A percentile compares a stretch with the other conserved stretches of the same genome.
These are phyloP conservation scores for Isatis lusitanica DNA, from an alignment of 441 rosid species.

Conservation along the genomic window DNA sequence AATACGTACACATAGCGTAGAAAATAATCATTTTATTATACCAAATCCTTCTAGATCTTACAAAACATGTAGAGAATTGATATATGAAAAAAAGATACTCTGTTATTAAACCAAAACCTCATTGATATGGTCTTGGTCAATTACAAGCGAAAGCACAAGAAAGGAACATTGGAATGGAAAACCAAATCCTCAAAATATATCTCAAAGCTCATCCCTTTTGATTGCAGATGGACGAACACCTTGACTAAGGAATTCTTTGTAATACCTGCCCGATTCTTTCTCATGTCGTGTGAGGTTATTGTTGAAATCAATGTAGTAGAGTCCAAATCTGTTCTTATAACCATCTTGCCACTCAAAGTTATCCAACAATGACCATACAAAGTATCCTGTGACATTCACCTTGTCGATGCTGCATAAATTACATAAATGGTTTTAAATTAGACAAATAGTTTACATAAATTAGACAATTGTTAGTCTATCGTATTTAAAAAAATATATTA, in stretches of 20 bases:
- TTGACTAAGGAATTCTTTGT: slow-evolving; percentile 3
- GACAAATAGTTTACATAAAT: too few species aligned
- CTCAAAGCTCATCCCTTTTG: slow-evolving; percentile 22
- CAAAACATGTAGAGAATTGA: too few species aligned
- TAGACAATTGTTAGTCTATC: not conserved
- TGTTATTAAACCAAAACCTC: not conserved
- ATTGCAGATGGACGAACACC: slow-evolving; percentile 13
- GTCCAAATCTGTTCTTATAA: slow-evolving; percentile 30
- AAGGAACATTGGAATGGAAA: not conserved
- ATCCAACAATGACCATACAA: slow-evolving; percentile 37
- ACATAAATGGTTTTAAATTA: not conserved
- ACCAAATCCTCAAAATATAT: not conserved
- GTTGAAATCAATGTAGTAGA: slow-evolving; percentile 33
- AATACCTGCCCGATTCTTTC: slow-evolving; percentile 29
- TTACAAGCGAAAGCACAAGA: not conserved
- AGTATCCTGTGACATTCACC: slow-evolving; percentile 35
- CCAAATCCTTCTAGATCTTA: too few species aligned
- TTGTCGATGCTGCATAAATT: slow-evolving; percentile 21
- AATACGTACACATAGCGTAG: too few species aligned
- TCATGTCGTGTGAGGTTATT: slow-evolving; percentile 25
- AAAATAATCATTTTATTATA: too few species aligned
- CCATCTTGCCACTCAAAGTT: slow-evolving; percentile 40
- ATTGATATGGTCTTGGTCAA: not conserved
- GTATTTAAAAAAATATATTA: not conserved
- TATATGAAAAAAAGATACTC: too few species aligned